A percentile compares a stretch with the other conserved stretches of the same genome.
phyloP scores from a whole-genome alignment of 805 yeast species.

The Priceomyces haplophilus region DNA sequence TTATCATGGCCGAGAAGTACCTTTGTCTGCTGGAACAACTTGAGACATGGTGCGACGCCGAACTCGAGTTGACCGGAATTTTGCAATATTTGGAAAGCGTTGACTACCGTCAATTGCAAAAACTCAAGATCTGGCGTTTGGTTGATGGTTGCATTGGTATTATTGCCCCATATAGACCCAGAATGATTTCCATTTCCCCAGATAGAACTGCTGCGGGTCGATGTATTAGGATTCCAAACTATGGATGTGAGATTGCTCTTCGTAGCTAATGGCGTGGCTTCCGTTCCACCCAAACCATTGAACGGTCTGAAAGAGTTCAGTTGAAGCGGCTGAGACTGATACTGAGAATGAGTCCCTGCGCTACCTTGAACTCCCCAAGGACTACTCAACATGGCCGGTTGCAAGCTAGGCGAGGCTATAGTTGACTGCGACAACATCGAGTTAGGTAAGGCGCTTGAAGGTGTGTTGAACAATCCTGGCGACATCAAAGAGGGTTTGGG shows the following conservation, averaged over 20 bases:
- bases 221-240: slow-evolving; percentile 14
- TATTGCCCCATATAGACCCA: slow-evolving; percentile 7
- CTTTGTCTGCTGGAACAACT: slow-evolving; percentile 32
- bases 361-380: slow-evolving; percentile 5
- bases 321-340: slow-evolving; percentile 1
- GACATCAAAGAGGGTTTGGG: slow-evolving; percentile 8
- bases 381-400: slow-evolving; percentile 1
- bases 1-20: slow-evolving; percentile 24
- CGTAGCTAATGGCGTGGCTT: slow-evolving; percentile 1
- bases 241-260: slow-evolving; percentile 6
- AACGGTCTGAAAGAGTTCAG: slow-evolving; percentile 7
- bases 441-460: slow-evolving; percentile 6
- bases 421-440: not conserved
- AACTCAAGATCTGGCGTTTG: slow-evolving; percentile 23
- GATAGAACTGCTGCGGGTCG: slow-evolving; percentile 26
- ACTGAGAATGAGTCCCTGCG: slow-evolving; percentile 2
- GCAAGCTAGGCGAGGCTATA: not conserved
- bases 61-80: slow-evolving; percentile 34
- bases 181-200: slow-evolving; percentile 23
- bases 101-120: slow-evolving; percentile 42
- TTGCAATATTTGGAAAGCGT: slow-evolving; percentile 37
- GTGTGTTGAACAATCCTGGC: not conserved
- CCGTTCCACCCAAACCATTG: slow-evolving; percentile 6
- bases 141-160: slow-evolving; percentile 3
- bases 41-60: slow-evolving; percentile 33